These are phyloP conservation scores for Lippia alba DNA, from an alignment of 305 asterid species.

Conservation along the genomic window DNA sequence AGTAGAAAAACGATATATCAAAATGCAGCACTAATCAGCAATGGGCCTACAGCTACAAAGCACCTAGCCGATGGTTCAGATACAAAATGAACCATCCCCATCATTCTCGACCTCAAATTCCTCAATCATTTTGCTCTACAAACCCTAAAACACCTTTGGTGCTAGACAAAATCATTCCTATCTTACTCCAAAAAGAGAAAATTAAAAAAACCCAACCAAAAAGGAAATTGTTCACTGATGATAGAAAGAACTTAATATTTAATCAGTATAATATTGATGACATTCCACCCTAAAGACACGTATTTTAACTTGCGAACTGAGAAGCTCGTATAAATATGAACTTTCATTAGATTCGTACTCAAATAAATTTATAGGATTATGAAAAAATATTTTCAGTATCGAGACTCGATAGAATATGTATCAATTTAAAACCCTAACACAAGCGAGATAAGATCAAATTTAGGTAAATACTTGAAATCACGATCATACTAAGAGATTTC, in stretches of 20 bases:
- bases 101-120: constrained; percentile 31
- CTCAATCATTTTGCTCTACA: constrained; percentile 26
- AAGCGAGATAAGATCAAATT: too few relatives aligned
- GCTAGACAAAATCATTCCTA: constrained; percentile 46
- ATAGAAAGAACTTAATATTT: too few relatives aligned
- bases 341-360: too few relatives aligned
- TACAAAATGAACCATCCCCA: background rate
- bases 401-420: background rate
- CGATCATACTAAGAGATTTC: too few relatives aligned
- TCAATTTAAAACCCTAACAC: too few relatives aligned
- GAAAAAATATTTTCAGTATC: too few relatives aligned
- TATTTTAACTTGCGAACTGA: too few relatives aligned
- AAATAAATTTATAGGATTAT: too few relatives aligned
- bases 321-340: too few relatives aligned
- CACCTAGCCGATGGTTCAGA: constrained; percentile 16
- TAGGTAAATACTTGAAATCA: too few relatives aligned
- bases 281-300: too few relatives aligned
- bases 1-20: background rate
- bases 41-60: constrained; percentile 16
- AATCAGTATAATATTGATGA: too few relatives aligned
- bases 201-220: background rate
- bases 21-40: constrained; percentile 15
- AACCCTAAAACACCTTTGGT: constrained; percentile 10
- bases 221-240: background rate
- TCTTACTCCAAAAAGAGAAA: constrained; percentile 7